Percentiles rank a stretch among this genome's conserved stretches.
Conservation (phyloP, 108 stramenopile species). For the Fistulifera pelliculosa region DNA sequence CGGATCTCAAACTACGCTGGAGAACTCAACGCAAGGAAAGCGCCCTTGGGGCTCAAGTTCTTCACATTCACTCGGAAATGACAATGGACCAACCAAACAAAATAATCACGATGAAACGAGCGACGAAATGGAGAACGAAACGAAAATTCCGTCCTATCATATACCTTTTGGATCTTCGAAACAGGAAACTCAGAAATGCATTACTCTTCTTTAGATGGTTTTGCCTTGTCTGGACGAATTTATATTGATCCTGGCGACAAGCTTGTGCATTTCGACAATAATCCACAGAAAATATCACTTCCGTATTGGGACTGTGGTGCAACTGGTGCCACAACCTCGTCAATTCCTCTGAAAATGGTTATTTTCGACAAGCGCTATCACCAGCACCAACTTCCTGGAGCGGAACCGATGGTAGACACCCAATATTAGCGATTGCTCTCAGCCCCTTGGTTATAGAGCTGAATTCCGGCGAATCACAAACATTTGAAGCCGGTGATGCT, state of each 20-base stretch:
- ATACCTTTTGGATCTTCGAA: conserved; percentile 2
- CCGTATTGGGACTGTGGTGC: conserved; percentile 51
- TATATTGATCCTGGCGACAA: conserved; percentile 47
- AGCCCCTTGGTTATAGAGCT: conserved; percentile 23
- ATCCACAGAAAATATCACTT: conserved; percentile 13
- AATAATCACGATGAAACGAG: too few relatives aligned
- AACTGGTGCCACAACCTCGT: conserved; percentile 14
- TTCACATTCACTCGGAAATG: too few relatives aligned
- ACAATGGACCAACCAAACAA: too few relatives aligned
- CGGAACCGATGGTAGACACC: conserved; percentile 22
- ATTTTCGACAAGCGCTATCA: conserved; percentile 34
- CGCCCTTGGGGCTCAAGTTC: too few relatives aligned
- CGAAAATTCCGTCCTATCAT: neutral
- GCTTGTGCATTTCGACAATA: conserved; percentile 38
- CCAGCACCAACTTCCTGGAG: conserved; percentile 10
- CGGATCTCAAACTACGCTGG: too few relatives aligned
- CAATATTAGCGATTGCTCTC: conserved; percentile 30
- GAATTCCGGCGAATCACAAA: conserved; percentile 28
- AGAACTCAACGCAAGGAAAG: too few relatives aligned
- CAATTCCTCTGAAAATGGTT: conserved; percentile 25
- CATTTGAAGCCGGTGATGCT: conserved; percentile 31
- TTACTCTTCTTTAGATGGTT: conserved; percentile 32
- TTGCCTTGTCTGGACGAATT: conserved; percentile 28
- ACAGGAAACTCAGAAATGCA: neutral
- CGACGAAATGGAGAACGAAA: too few relatives aligned